phyloP scores from a whole-genome alignment of 495 filamentous ascomycete genomes.

The Tetracladium setigerum region DNA sequence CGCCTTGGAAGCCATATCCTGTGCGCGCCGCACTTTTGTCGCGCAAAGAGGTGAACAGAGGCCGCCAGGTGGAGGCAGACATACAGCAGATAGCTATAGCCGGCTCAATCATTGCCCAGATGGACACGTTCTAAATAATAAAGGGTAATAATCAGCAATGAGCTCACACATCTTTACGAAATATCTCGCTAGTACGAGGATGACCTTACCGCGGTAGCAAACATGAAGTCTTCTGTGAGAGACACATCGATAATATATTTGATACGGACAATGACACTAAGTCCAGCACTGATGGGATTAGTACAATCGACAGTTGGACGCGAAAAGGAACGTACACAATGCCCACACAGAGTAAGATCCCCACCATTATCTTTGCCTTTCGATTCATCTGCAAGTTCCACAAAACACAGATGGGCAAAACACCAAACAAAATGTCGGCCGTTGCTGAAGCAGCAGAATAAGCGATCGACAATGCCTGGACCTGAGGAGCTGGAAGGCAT shows the following conservation, averaged over 20 bases:
- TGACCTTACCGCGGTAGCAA: constrained; percentile 5
- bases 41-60: constrained; percentile 2
- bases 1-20: too few species aligned
- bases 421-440: constrained; percentile 30
- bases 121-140: constrained; percentile 11
- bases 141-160: too few species aligned
- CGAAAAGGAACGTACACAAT: constrained; percentile 15
- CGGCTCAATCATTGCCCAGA: constrained; percentile 12
- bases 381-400: constrained; percentile 31
- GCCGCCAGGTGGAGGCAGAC: constrained; percentile 8
- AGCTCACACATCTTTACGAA: too few species aligned
- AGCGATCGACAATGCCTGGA: constrained; percentile 24
- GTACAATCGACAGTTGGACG: constrained; percentile 1
- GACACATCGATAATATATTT: constrained; percentile 19
- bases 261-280: constrained; percentile 29
- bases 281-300: constrained; percentile 24
- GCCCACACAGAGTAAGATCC: constrained; percentile 25
- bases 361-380: constrained; percentile 24
- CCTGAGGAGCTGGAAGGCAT: constrained; percentile 22
- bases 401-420: constrained; percentile 33
- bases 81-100: constrained; percentile 10
- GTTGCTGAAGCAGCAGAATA: constrained; percentile 26
- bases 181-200: too few species aligned
- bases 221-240: constrained; percentile 14
- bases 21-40: neutral